Evolutionary conservation across 2,329 filamentous ascomycete genomes (phyloP), one percentile per base, ranked within the genome.

Genomic region (Bimuria novae-zelandiae): DNA sequence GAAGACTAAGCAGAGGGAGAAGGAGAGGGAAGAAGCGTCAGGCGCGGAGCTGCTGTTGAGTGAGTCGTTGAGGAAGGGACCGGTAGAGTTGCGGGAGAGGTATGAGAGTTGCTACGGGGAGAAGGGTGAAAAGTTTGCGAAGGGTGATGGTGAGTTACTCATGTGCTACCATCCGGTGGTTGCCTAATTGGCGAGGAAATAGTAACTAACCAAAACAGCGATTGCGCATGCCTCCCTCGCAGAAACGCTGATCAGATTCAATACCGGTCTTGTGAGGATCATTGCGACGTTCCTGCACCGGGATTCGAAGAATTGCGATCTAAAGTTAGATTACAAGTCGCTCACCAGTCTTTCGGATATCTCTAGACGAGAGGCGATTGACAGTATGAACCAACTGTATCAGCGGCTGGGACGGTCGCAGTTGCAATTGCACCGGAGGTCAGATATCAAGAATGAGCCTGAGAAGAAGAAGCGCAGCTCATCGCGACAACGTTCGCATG

Each of bases 251-350:
- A 70, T 79, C 51, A 77, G 71, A 55, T 64, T 80, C 23, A 80
- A 80, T 55, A 76, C 76, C 16, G 77, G 78, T 33, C 72, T 80
- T 4, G 76, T 80, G 7, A 62, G 65, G 51, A 78, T 80, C 59
- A 79, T 80, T 47, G 67, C 75, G 17, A 63, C 75, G 2, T 79
- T 79, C 50, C 58, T 79, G 32, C 65, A 71, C 22, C 66, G 69
- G 52, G 71, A 74, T 49, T 59, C 68, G 11, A 73, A 71, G 50
- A 56, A 62, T 33, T 60, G 53, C 39, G 59, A 67, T 50, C 55
- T 71, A 27, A 60, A 69, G 29, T 61, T 79, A 17, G 76, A 80
- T 65, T 80, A 77, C 60, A 71, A 67, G 39, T 74, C 74, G 1
- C 59, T 80, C 40, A 78, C 74, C n/a, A 69, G 66, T 45, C 62